Percentiles rank a stretch among this genome's conserved stretches.
phyloP scores from a whole-genome alignment of 169 alveolate genomes.

The Plasmodium knowlesi region DNA sequence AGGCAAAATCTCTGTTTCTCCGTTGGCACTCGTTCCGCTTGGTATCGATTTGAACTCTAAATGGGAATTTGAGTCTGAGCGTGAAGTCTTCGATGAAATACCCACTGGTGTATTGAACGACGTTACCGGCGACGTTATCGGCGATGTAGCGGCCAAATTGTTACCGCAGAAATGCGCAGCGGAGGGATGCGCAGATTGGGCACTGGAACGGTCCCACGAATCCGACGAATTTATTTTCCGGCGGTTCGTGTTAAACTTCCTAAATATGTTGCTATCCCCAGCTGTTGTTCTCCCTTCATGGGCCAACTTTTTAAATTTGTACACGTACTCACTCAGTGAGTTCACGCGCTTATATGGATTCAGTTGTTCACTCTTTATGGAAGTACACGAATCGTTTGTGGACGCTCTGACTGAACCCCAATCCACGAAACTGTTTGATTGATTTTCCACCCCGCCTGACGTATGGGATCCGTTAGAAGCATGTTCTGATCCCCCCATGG shows the following conservation, averaged over 20 bases:
- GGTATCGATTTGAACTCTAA: background rate
- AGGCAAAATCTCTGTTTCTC: background rate
- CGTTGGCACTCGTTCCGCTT: constrained; percentile 9
- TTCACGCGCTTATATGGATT: constrained; percentile 22
- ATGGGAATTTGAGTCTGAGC: constrained; percentile 1
- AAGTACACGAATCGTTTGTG: constrained; percentile 12
- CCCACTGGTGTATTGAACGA: background rate
- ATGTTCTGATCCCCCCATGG: background rate
- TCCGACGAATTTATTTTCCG: background rate
- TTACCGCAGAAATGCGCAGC: background rate
- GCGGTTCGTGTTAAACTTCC: constrained; percentile 36
- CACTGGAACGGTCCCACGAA: background rate
- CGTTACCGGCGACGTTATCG: background rate
- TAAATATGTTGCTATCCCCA: constrained; percentile 10
- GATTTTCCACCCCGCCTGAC: background rate
- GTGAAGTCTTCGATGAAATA: background rate
- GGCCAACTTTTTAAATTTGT: constrained; percentile 14
- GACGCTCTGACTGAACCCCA: constrained; percentile 8
- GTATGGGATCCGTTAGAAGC: constrained; percentile 10
- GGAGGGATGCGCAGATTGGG: background rate
- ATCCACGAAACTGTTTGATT: constrained; percentile 9
- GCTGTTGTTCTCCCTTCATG: background rate
- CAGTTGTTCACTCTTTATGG: constrained; percentile 26
- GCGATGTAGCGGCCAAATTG: background rate
- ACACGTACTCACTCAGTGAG: constrained; percentile 36